Evolutionary conservation across 371 early-diverging fungal genomes (phyloP).

Genomic region (Apophysomyces trapeziformis): DNA sequence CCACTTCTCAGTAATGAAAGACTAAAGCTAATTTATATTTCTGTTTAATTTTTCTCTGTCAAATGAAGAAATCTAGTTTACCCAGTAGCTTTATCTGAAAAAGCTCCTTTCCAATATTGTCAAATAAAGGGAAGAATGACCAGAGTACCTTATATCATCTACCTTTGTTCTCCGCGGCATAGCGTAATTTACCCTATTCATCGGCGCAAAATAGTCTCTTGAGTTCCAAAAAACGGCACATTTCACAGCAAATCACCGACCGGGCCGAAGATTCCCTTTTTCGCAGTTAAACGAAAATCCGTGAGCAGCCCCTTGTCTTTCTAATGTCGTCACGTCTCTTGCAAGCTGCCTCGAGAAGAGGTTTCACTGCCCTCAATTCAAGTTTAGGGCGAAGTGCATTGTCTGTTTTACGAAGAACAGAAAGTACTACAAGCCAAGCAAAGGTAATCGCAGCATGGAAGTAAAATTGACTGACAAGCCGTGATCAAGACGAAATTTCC

Average conservation of each 20-base stretch:
- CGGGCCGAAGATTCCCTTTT: not conserved
- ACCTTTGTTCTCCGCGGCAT: too few relatives aligned
- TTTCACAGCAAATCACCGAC: too few relatives aligned
- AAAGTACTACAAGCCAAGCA: conserved; percentile 11
- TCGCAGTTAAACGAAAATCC: not conserved
- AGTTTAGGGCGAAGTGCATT: not conserved
- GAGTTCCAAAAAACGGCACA: conserved; percentile 6
- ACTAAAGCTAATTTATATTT: too few relatives aligned
- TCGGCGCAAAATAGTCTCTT: too few relatives aligned
- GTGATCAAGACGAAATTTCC: conserved; percentile 26
- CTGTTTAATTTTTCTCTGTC: too few relatives aligned
- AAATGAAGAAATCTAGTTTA: too few relatives aligned
- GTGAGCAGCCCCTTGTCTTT: not conserved
- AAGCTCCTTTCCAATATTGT: too few relatives aligned
- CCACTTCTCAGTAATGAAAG: too few relatives aligned
- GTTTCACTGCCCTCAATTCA: conserved; percentile 1
- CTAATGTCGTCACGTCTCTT: conserved; percentile 18
- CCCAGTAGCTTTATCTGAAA: too few relatives aligned
- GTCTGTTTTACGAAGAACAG: conserved; percentile 13
- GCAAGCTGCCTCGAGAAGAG: conserved; percentile 15
- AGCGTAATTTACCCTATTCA: too few relatives aligned
- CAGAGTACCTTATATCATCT: too few relatives aligned
- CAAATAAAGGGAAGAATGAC: too few relatives aligned
- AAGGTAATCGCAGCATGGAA: conserved; percentile 3
- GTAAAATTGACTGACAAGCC: not conserved